A percentile compares a stretch with the other conserved stretches of the same genome.
phyloP scores from a whole-genome alignment of 2,329 filamentous ascomycete genomes.

The Nigrospora sphaerica region DNA sequence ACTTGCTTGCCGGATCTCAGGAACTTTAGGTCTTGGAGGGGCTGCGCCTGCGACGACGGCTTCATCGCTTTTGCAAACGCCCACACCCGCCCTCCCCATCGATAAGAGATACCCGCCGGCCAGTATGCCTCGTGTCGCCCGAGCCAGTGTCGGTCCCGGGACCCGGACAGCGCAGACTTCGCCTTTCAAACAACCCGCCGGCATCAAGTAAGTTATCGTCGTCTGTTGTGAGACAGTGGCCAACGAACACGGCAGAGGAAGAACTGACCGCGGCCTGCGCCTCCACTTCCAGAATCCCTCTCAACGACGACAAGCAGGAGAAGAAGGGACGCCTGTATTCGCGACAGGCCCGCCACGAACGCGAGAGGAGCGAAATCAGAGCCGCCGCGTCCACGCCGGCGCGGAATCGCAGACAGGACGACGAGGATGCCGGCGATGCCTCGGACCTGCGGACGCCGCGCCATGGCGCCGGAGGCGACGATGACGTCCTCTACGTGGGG shows the following conservation, averaged over 20 bases:
- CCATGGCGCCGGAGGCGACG: slow-evolving; percentile 40
- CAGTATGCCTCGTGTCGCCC: too few species aligned
- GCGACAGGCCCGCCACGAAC: slow-evolving; percentile 80
- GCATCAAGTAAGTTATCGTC: too few species aligned
- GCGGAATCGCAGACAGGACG: slow-evolving; percentile 53
- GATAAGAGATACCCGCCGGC: too few species aligned
- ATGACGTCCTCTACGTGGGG: slow-evolving; percentile 58
- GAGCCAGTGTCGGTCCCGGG: not conserved
- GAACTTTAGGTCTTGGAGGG: not conserved
- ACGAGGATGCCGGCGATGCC: slow-evolving; percentile 49
- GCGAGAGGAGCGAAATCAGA: slow-evolving; percentile 87
- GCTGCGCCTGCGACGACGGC: too few species aligned
- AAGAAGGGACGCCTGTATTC: slow-evolving; percentile 83
- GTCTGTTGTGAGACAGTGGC: too few species aligned
- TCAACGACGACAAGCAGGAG: slow-evolving; percentile 92
- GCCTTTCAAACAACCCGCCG: too few species aligned
- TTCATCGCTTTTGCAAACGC: too few species aligned
- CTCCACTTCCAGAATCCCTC: slow-evolving; percentile 61
- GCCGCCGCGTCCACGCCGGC: slow-evolving; percentile 63
- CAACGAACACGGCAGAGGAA: not conserved
- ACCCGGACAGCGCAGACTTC: too few species aligned
- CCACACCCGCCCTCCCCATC: too few species aligned
- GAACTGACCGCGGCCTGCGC: slow-evolving; percentile 7
- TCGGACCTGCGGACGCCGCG: slow-evolving; percentile 51
- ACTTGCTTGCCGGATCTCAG: too few species aligned